Conservation (phyloP, 306 rosid genomes). For the Nissolia schottii region DNA sequence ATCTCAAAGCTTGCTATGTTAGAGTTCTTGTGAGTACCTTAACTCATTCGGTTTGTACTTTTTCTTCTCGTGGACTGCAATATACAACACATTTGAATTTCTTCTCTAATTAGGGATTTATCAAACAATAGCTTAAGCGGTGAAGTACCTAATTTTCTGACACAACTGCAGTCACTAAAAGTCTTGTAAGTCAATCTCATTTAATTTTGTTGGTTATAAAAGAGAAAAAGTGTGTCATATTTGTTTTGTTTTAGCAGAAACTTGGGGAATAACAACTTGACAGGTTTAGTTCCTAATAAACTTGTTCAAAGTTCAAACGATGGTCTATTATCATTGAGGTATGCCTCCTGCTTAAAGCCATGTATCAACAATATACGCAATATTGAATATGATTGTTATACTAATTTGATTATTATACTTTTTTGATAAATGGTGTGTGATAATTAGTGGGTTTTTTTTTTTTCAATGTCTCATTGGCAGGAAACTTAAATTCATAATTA, state of each 20-base stretch:
- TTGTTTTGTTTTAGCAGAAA: slow-evolving; percentile 24
- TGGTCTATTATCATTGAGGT: slow-evolving; percentile 32
- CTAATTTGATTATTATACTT: neutral
- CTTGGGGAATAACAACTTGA: slow-evolving; percentile 28
- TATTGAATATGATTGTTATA: neutral
- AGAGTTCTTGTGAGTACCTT: slow-evolving; percentile 31
- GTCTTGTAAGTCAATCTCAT: slow-evolving; percentile 26
- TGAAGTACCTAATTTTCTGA: slow-evolving; percentile 8
- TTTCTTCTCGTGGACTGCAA: neutral
- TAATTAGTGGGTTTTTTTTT: too few species aligned
- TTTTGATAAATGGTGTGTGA: too few species aligned
- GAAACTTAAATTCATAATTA: neutral
- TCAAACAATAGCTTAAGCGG: slow-evolving; percentile 39
- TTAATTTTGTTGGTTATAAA: neutral
- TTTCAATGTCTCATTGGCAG: neutral
- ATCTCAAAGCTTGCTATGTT: slow-evolving; percentile 30
- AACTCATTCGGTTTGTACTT: neutral
- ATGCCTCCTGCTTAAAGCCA: neutral
- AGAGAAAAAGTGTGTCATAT: neutral
- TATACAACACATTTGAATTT: neutral
- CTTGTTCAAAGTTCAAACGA: slow-evolving; percentile 16
- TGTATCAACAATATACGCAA: neutral
- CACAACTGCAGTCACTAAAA: slow-evolving; percentile 5
- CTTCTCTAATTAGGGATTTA: slow-evolving; percentile 35
- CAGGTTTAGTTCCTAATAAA: slow-evolving; percentile 13